Conservation (phyloP, 345 rosid species). For the Populus simonii region DNA sequence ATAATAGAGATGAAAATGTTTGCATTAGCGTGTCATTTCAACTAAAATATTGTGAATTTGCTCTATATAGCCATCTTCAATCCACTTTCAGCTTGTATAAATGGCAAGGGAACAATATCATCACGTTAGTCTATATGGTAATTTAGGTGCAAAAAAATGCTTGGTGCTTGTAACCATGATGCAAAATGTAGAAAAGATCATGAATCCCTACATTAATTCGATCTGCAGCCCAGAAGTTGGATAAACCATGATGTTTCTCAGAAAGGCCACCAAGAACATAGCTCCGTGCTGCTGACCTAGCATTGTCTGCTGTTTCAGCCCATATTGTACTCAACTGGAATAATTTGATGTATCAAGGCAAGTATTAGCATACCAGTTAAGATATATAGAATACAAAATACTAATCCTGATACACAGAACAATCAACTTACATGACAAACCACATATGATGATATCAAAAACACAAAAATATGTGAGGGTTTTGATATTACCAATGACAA, state of each 20-base stretch:
- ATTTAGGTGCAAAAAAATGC: background rate
- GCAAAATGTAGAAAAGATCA: background rate
- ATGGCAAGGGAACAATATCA: background rate
- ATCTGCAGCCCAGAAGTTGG: slow-evolving; percentile 75
- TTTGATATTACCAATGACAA: background rate
- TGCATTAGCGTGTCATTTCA: too few relatives aligned
- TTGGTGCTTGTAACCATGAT: background rate
- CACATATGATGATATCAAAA: background rate
- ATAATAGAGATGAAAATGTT: background rate
- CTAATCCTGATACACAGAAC: background rate
- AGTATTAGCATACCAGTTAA: background rate
- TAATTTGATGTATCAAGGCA: slow-evolving; percentile 16
- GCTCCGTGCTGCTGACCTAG: slow-evolving; percentile 81
- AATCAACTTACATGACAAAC: background rate
- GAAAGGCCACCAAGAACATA: slow-evolving; percentile 89
- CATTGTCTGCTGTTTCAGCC: slow-evolving; percentile 94
- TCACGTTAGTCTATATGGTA: background rate
- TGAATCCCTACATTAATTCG: slow-evolving; percentile 62
- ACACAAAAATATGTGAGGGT: background rate
- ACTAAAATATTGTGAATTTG: too few relatives aligned
- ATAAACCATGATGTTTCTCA: slow-evolving; percentile 72
- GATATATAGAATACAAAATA: background rate
- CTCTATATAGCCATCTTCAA: background rate
- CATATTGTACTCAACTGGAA: slow-evolving; percentile 91
- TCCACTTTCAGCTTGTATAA: background rate